phyloP scores from a whole-genome alignment of 2,329 filamentous ascomycete species.

The Ceratocystis destructans region DNA sequence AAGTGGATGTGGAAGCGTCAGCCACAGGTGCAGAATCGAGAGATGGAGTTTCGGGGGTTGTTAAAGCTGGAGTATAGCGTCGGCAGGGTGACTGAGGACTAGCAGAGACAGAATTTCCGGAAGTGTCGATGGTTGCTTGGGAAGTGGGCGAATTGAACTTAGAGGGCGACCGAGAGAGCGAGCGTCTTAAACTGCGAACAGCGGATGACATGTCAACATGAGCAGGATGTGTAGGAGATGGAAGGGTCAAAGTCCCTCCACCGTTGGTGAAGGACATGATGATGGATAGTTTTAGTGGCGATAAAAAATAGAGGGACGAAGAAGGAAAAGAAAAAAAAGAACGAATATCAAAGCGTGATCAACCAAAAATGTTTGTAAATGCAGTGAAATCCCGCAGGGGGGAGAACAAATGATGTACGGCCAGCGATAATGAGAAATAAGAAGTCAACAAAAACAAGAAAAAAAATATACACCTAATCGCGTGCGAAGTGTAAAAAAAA shows the following conservation, averaged over 20 bases:
- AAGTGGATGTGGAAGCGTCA: background rate
- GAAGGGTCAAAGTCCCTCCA: slow-evolving; percentile 65
- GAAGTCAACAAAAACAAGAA: slow-evolving; percentile 8
- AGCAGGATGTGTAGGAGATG: slow-evolving; percentile 71
- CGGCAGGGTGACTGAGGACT: slow-evolving; percentile 40
- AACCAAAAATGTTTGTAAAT: slow-evolving; percentile 5
- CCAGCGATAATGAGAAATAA: slow-evolving; percentile 6
- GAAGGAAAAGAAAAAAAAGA: slow-evolving; percentile 5
- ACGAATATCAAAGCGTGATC: background rate
- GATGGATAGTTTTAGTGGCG: slow-evolving; percentile 14
- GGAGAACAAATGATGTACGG: background rate
- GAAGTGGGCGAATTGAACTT: slow-evolving; percentile 42
- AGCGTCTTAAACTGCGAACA: slow-evolving; percentile 71
- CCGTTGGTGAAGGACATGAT: slow-evolving; percentile 46
- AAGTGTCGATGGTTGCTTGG: slow-evolving; percentile 26
- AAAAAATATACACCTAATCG: slow-evolving; percentile 4
- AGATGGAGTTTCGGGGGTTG: slow-evolving; percentile 11
- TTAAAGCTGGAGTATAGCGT: slow-evolving; percentile 25
- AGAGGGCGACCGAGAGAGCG: slow-evolving; percentile 84
- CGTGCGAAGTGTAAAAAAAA: slow-evolving; percentile 6
- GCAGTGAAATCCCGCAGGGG: background rate
- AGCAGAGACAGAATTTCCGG: slow-evolving; percentile 42
- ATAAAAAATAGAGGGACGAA: background rate
- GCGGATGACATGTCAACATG: slow-evolving; percentile 71
- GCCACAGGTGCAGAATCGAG: slow-evolving; percentile 4